A percentile compares a stretch with the other conserved stretches of the same genome.
phyloP scores from a whole-genome alignment of 441 rosid species.

The Populus hybrid region DNA sequence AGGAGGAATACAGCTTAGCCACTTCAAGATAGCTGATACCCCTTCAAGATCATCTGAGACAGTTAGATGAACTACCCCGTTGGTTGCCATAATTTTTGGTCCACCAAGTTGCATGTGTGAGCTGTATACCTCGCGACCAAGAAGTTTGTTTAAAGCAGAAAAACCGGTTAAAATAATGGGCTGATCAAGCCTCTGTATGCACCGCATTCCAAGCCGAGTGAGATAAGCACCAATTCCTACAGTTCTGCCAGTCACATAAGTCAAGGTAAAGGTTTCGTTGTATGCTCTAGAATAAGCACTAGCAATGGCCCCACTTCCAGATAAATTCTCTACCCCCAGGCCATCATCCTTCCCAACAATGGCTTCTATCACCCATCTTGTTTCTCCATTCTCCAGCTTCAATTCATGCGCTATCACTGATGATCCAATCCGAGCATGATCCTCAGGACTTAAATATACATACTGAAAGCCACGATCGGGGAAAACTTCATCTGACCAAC shows the following conservation, averaged over 20 bases:
- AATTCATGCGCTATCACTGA: conserved; percentile 91
- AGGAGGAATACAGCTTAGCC: conserved; percentile 93
- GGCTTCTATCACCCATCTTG: conserved; percentile 93
- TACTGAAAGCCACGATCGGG: conserved; percentile 98
- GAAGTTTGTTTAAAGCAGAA: conserved; percentile 97
- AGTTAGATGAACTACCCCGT: conserved; percentile 98
- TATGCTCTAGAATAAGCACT: conserved; percentile 98
- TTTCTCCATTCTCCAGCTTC: conserved; percentile 75
- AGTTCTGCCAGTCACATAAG: conserved; percentile 96
- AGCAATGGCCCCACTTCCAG: conserved; percentile 99
- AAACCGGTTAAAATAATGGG: conserved; percentile 99
- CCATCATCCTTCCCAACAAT: conserved; percentile 98
- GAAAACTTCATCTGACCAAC: conserved; percentile 85
- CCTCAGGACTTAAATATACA: conserved; percentile 76
- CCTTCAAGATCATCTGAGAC: conserved; percentile 99
- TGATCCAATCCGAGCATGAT: conserved; percentile 60
- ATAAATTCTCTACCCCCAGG: conserved; percentile 92
- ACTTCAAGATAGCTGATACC: conserved; percentile 82
- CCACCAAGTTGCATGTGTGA: conserved; percentile 99
- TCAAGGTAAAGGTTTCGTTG: conserved; percentile 91
- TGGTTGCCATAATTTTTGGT: conserved; percentile 99
- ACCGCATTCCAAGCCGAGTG: conserved; percentile 98
- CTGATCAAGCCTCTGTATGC: conserved; percentile 99
- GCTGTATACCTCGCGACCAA: conserved; percentile 99
- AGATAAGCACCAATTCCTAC: conserved; percentile 99